Evolutionary conservation across 1,139 yeast species (phyloP).

Genomic region (Hyphopichia wangnamkhiaoensis): DNA sequence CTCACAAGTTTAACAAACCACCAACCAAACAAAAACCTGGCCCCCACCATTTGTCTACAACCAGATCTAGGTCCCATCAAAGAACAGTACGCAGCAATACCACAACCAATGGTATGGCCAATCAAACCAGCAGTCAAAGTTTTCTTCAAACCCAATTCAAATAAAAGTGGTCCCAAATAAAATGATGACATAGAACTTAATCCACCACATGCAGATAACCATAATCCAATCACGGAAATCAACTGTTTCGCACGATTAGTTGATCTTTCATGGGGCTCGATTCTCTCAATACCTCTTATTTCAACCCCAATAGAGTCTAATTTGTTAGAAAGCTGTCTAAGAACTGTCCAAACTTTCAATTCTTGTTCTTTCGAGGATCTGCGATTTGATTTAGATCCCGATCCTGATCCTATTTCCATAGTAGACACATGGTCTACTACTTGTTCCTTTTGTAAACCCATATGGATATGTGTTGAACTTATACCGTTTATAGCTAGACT

Average conservation of each 20-base stretch:
- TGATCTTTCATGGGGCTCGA: constrained; percentile 26
- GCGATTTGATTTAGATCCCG: neutral
- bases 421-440: neutral
- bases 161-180: constrained; percentile 33
- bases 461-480: neutral
- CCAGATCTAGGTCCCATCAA: constrained; percentile 45
- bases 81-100: constrained; percentile 41
- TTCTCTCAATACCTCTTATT: constrained; percentile 32
- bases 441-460: neutral
- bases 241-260: constrained; percentile 12
- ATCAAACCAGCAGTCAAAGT: constrained; percentile 33
- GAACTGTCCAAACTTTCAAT: constrained; percentile 7
- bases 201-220: constrained; percentile 45
- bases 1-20: constrained; percentile 41
- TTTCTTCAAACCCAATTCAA: constrained; percentile 29
- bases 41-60: constrained; percentile 43
- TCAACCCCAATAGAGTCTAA: constrained; percentile 31
- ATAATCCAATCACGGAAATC: constrained; percentile 25
- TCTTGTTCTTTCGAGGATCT: neutral
- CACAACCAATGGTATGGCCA: constrained; percentile 34
- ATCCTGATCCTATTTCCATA: neutral
- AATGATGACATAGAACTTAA: constrained; percentile 42
- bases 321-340: constrained; percentile 18
- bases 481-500: neutral
- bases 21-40: constrained; percentile 39